Conservation (phyloP, 2,329 filamentous ascomycete species). For the Apiospora phragmitis region DNA sequence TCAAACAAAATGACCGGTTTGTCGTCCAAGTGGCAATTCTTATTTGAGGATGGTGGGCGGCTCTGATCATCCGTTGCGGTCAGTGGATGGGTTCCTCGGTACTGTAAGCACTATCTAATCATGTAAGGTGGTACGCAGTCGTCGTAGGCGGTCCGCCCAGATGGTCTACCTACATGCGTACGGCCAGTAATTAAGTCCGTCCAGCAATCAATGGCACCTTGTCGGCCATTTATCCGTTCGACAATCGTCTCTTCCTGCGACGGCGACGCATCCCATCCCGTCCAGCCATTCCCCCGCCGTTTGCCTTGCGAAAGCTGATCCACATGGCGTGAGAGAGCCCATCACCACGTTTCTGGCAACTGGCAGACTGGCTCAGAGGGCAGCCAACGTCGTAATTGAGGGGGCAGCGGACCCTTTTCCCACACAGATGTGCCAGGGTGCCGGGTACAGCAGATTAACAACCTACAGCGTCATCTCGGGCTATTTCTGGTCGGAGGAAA, state of each 20-base stretch:
- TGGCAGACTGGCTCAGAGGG: neutral
- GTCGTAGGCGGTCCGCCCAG: neutral
- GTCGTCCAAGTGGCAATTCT: neutral
- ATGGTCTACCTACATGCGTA: neutral
- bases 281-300: conserved; percentile 1
- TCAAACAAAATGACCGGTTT: neutral
- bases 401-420: neutral
- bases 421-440: neutral
- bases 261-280: neutral
- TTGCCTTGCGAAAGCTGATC: conserved; percentile 1
- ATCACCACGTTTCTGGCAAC: conserved; percentile 7
- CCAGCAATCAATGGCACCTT: neutral
- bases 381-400: neutral
- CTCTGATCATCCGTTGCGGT: neutral
- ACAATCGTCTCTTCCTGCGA: neutral
- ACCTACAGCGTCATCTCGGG: neutral
- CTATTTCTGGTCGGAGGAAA: neutral
- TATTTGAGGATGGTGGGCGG: neutral
- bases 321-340: neutral
- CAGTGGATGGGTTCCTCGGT: neutral
- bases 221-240: neutral
- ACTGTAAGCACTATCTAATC: neutral
- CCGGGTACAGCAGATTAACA: neutral
- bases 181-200: neutral
- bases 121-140: neutral